phyloP scores from a whole-genome alignment of 1,284 basidiomycete species.

The Microbotryum scabiosae region DNA sequence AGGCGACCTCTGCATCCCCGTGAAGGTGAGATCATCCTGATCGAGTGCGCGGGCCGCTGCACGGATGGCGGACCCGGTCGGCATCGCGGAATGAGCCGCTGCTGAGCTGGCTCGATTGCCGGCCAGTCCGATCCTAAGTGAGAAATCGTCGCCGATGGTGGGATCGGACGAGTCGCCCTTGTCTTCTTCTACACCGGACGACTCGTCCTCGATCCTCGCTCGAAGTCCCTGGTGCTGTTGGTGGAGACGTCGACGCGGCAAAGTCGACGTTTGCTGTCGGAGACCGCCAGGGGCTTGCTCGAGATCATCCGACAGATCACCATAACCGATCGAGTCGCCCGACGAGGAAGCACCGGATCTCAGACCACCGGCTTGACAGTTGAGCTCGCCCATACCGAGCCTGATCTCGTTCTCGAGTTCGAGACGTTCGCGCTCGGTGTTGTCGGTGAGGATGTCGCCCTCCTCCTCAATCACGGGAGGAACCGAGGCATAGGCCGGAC shows the following conservation, averaged over 20 bases:
- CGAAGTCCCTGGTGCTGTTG: background rate
- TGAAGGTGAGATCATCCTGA: background rate
- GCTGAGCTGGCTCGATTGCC: background rate
- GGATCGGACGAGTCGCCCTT: background rate
- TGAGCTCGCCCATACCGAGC: conserved; percentile 19
- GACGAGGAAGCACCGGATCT: background rate
- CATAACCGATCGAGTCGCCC: background rate
- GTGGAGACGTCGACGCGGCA: background rate
- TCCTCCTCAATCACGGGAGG: no score
- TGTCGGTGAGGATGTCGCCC: conserved; percentile 15
- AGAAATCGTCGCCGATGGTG: conserved; percentile 8
- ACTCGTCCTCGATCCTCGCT: conserved; percentile 12
- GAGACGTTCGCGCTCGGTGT: conserved; percentile 22
- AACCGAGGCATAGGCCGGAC: no score
- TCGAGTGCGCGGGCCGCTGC: background rate
- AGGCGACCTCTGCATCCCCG: background rate
- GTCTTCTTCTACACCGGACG: background rate
- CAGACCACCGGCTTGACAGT: conserved; percentile 1
- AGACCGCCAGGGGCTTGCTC: no score
- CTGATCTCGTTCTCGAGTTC: conserved; percentile 19
- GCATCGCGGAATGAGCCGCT: background rate
- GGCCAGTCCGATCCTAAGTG: conserved; percentile 6
- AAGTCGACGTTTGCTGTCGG: background rate
- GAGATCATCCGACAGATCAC: conserved; percentile 1
- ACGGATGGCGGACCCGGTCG: background rate